Conservation (phyloP, 2,329 filamentous ascomycete genomes). For the Alternaria sp. region DNA sequence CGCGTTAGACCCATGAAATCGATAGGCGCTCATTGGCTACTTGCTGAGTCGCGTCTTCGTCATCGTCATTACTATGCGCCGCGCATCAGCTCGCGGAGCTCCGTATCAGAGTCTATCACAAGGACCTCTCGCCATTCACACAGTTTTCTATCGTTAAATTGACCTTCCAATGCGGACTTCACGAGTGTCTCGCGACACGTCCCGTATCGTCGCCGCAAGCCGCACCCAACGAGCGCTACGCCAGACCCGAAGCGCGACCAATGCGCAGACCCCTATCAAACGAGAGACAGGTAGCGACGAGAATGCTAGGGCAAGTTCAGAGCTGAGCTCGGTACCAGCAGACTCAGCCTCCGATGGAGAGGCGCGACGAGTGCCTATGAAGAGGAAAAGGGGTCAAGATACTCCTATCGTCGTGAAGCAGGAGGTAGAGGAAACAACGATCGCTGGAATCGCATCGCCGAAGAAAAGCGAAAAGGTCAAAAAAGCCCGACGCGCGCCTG, state of each 20-base stretch:
- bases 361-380: slow-evolving; percentile 39
- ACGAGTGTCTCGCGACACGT: slow-evolving; percentile 49
- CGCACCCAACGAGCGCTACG: slow-evolving; percentile 39
- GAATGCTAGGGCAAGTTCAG: slow-evolving; percentile 35
- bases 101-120: neutral
- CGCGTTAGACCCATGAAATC: neutral
- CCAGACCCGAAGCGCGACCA: slow-evolving; percentile 41
- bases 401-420: slow-evolving; percentile 45
- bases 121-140: neutral
- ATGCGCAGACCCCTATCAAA: slow-evolving; percentile 28
- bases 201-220: slow-evolving; percentile 42
- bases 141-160: neutral
- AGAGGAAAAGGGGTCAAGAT: slow-evolving; percentile 58
- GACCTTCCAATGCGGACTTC: slow-evolving; percentile 45
- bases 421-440: slow-evolving; percentile 31
- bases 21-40: neutral
- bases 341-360: slow-evolving; percentile 36
- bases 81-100: neutral
- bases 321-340: slow-evolving; percentile 42
- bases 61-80: neutral
- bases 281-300: slow-evolving; percentile 19
- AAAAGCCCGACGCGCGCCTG: slow-evolving; percentile 49
- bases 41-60: neutral
- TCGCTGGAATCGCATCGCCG: slow-evolving; percentile 33
- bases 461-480: slow-evolving; percentile 35